Base-by-base conservation (phyloP, 352 stramenopile species). In the Phytophthora sp. region DNA sequence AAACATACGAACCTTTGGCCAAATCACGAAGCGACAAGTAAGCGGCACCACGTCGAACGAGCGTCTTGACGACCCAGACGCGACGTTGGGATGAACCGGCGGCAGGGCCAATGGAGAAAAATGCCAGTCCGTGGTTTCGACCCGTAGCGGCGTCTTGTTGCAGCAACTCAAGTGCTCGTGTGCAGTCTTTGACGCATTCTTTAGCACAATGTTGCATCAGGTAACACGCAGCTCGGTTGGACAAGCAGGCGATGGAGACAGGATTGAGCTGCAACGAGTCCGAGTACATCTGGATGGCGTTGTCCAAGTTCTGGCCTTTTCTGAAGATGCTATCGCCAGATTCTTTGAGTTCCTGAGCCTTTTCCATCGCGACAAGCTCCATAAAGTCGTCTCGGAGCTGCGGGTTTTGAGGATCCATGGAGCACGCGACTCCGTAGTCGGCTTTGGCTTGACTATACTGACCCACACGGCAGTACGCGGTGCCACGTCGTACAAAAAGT, bases 391-490 rank as follows among this genome's bases (percentile, higher is more conserved):
- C 69, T 46, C 86, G 74, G 6, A 93, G 73, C 27, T 80, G 70
- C 16, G 63, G 42, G 47, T 93, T 91, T 50, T 93, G 77, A n/a
- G 66, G 81, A 50, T 93, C 84, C 76, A 95, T 89, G 2, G 83
- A 88, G 5, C 90, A 71, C 2, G 86, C 84, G 21, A 92, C 83
- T 21, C 84, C 84, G 38, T 93, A 95, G 68, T 95, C 86, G 3
- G 86, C 82, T 58, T 93, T 93, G 20, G 79, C 82, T 50, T 90
- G 63, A 8, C 63, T 84, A 51, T 76, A 89, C 42, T 88, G 74
- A 1, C 80, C 78, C 7, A 86, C 35, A 4, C 86, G 82, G 46
- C 84, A 91, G 56, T 90, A 71, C 0, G 86, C 86, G 1, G 84
- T 90, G 21, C 86, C 86, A 15, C 86, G 78, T 12, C 86, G 84